These are phyloP conservation scores for Scopulariopsis brevicaulis DNA, from an alignment of 2,329 filamentous ascomycete species.

Conservation along the genomic window DNA sequence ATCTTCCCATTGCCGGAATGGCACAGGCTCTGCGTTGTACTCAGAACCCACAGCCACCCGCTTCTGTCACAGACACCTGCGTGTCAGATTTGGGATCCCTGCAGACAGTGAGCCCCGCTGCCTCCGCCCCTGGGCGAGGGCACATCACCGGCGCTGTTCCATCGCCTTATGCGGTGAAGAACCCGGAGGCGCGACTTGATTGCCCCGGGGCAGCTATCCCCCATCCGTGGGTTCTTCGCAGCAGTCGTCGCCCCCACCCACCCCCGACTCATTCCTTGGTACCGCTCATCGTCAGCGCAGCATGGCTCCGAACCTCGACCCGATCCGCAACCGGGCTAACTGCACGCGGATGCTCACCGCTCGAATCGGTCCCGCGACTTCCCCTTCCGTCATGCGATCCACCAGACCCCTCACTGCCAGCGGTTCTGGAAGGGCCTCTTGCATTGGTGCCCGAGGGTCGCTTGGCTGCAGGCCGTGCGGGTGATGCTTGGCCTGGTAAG, in stretches of 20 bases:
- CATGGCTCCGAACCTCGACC: not conserved
- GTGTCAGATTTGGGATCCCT: no score
- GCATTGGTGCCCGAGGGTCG: conserved; percentile 4
- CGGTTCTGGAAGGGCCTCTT: not conserved
- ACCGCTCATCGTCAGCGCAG: not conserved
- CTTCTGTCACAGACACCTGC: no score
- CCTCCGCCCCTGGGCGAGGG: no score
- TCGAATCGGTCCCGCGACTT: not conserved
- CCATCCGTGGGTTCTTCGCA: not conserved
- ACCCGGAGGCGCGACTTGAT: no score
- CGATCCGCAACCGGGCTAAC: not conserved
- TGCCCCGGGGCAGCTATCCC: no score
- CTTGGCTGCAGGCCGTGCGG: not conserved
- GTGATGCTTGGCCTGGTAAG: not conserved
- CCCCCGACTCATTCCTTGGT: not conserved
- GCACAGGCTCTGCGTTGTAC: no score
- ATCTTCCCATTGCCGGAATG: no score
- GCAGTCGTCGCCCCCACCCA: not conserved
- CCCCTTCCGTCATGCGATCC: not conserved
- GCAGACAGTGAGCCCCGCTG: no score
- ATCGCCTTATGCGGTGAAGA: no score
- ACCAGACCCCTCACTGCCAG: not conserved
- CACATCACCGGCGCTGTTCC: no score
- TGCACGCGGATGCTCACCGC: not conserved
- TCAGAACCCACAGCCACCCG: no score